Base-by-base conservation (phyloP, 2,329 filamentous ascomycete species). In the Leptographium flavum region DNA sequence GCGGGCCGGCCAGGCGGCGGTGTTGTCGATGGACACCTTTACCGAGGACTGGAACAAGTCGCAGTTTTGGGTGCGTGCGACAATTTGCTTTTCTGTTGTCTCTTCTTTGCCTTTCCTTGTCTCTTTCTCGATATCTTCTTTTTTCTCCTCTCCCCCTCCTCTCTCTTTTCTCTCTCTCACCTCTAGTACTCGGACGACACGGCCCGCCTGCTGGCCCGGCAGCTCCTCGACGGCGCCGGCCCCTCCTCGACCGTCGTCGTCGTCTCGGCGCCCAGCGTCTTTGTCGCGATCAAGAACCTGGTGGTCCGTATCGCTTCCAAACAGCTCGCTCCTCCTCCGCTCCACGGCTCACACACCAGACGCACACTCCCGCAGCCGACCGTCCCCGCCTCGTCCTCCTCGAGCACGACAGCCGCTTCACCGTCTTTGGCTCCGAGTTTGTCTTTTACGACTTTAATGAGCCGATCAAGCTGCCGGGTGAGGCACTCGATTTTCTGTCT, bases 31-130 rank as follows among this genome's bases (percentile, higher is more conserved):
- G 74, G 76, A 83, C 27, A 66, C 73, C 1, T 92, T 90, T 55
- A 69, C 70, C 1, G 85, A 90, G 61, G 81, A 90, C 60, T 92
- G 85, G 85, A 85, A 88, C 56, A 74, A 81, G 56, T 82, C 76
- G 50, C 84, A 90, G 62, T 92, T 92, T 56, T 92, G 85, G 84
- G 79, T 84, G 67, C 33, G 68, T 17, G 8, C 19, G n/a, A n/a
- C n/a, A n/a, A n/a, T n/a, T n/a, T n/a, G n/a, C n/a, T n/a, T n/a
- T n/a, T n/a, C n/a, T n/a, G n/a, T n/a, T 9, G 19, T 22, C 35
- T 19, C 9, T 25, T 6, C 22, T 22, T 23, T 17, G 7, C 22
- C 21, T 23, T 25, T 25, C 14, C 19, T 36, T 9, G 4, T 23
- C 36, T 28, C 43, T 42, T 5, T 21, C 11, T 15, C 36, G 1